phyloP scores from a whole-genome alignment of 768 basidiomycete species.

The Suillus luteus region DNA sequence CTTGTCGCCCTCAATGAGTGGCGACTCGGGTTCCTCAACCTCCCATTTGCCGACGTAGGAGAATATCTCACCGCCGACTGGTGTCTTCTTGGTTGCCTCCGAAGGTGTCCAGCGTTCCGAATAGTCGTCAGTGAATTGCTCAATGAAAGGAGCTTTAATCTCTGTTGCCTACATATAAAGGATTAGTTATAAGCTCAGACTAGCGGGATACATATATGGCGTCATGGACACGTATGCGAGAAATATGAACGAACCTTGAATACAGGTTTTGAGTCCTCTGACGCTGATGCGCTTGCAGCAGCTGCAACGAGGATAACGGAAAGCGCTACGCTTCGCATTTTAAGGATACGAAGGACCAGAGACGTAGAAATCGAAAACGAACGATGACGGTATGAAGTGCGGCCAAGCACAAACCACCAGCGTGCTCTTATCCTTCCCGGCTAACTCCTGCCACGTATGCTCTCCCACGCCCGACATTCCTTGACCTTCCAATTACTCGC shows the following conservation, averaged over 20 bases:
- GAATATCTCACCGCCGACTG: conserved; percentile 93
- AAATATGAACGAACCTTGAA: conserved; percentile 57
- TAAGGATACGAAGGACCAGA: conserved; percentile 66
- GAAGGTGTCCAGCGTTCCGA: conserved; percentile 92
- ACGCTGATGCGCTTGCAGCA: conserved; percentile 56
- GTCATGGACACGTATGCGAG: conserved; percentile 10
- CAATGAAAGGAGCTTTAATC: conserved; percentile 88
- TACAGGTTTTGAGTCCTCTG: conserved; percentile 60
- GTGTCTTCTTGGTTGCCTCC: conserved; percentile 97
- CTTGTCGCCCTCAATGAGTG: conserved; percentile 81
- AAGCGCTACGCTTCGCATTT: conserved; percentile 88
- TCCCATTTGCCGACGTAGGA: conserved; percentile 97
- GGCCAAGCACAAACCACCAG: conserved; percentile 18
- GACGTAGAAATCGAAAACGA: conserved; percentile 38
- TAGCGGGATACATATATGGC: conserved; percentile 12
- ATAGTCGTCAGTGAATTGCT: conserved; percentile 96
- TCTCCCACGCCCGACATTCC: conserved; percentile 8
- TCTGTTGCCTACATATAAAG: conserved; percentile 56
- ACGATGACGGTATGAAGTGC: conserved; percentile 36
- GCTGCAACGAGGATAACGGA: conserved; percentile 69
- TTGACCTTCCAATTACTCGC: conserved; percentile 2
- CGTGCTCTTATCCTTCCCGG: conserved; percentile 38
- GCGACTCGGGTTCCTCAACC: conserved; percentile 83
- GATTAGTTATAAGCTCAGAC: conserved; percentile 12
- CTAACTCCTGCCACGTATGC: conserved; percentile 17